phyloP scores from a whole-genome alignment of 768 basidiomycete species.

The Fomitopsis serialis region DNA sequence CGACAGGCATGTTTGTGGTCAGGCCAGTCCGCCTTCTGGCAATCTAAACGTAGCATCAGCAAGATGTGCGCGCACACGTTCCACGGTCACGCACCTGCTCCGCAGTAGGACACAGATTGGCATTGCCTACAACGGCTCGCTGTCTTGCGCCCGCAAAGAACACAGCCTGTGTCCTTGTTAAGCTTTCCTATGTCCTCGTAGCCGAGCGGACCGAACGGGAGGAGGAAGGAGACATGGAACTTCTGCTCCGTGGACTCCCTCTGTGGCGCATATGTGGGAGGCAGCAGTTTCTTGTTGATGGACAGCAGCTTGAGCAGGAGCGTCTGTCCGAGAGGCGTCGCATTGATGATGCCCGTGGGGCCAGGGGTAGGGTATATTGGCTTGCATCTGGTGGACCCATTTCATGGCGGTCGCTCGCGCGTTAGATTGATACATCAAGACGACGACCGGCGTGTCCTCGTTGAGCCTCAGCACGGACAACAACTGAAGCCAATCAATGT shows the following conservation, averaged over 20 bases:
- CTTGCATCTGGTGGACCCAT: slow-evolving; percentile 1
- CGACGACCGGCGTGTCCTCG: slow-evolving; percentile 8
- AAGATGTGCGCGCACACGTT: slow-evolving; percentile 14
- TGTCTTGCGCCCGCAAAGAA: slow-evolving; percentile 32
- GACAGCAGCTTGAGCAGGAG: slow-evolving; percentile 27
- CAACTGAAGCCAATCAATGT: slow-evolving; percentile 10
- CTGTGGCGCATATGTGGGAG: slow-evolving; percentile 19
- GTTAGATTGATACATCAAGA: slow-evolving; percentile 8
- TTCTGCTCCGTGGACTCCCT: slow-evolving; percentile 18
- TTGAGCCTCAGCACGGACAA: slow-evolving; percentile 7
- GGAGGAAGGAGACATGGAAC: slow-evolving; percentile 28
- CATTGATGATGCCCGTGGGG: background rate
- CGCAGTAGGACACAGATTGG: slow-evolving; percentile 30
- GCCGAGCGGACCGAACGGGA: slow-evolving; percentile 32
- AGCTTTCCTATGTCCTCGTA: slow-evolving; percentile 18
- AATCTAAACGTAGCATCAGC: slow-evolving; percentile 7
- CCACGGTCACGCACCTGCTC: slow-evolving; percentile 23
- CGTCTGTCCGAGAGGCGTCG: slow-evolving; percentile 27
- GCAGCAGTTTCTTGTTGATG: slow-evolving; percentile 27
- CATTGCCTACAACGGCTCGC: slow-evolving; percentile 31
- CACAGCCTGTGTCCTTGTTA: slow-evolving; percentile 30
- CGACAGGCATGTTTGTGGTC: slow-evolving; percentile 31
- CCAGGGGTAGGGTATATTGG: no score
- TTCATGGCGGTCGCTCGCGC: background rate
- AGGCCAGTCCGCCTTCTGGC: slow-evolving; percentile 37